Base-by-base conservation (phyloP, 2,329 filamentous ascomycete genomes). In the Aspergillus luchuensis region DNA sequence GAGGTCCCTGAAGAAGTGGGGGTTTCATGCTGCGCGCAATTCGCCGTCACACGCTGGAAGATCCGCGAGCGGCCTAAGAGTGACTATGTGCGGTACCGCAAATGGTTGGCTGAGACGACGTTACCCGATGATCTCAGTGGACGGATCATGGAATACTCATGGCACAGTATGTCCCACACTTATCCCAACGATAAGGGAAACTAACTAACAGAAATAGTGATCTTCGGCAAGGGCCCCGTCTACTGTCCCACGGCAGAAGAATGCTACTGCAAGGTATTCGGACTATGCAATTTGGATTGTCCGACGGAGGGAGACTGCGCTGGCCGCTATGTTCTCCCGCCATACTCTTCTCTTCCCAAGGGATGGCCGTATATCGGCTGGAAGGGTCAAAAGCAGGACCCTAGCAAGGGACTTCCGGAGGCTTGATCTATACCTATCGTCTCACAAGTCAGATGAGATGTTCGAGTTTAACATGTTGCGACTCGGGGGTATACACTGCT, bases 251-350 rank as follows among this genome's bases (percentile, higher is more conserved):
- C 78, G 17, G 85, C 85, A 1, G 74, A 79, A 49, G 82, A 85
- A 8, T 90, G 88, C 70, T 90, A 90, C 71, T 90, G 88, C 74
- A 84, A 87, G 43, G 81, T 86, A 15, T 91, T 87, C 67, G 87
- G 87, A 0, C 67, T 88, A 25, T 91, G 88, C 72, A 66, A 81
- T 57, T 65, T 85, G 15, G 66, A 62, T 13, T 80, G 78, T 56
- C 66, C 65, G 2, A 69, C 76, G 17, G 76, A 79, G 21, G 78
- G 77, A 25, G 61, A 64, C 5, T 90, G 88, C 68, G 75, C 81
- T 4, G 81, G 81, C 2, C 82, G 85, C 59, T 90, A 89, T 69
- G 77, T 76, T 2, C 77, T 89, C 6, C 87, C 88, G 2, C 81
- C 80, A 0, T 88, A 75, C 63, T 81, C 85, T 1, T 81, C 77